Evolutionary conservation across 352 stramenopile genomes (phyloP), one percentile per base, ranked within the genome.

Genomic region (Pythium rishiriense): DNA sequence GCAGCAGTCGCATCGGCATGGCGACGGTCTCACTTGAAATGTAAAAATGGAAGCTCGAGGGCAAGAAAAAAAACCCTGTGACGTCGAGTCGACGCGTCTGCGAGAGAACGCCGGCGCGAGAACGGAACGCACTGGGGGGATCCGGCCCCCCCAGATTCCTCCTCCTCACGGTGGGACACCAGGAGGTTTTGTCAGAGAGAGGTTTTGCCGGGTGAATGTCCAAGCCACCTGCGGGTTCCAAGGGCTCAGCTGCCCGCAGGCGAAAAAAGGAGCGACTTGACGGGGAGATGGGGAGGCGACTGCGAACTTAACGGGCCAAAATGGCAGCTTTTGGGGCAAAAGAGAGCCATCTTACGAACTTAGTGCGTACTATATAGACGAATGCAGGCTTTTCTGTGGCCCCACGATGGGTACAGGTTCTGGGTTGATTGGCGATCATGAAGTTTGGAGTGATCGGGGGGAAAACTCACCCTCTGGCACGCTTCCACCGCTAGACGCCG

Each of bases 1-100:
- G 55, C 28, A 62, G 24, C 12, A 62, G 42, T 17, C 55, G 55
- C 21, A 62, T 26, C 29, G 55, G 55, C 55, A 62, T 62, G 43
- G 17, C n/a, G 9, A 28, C 33, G 35, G 47, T 54, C 47, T 54
- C 47, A 41, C 47, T 39, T 54, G 28, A 22, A 33, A 22, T 33
- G 22, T 51, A 51, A 51, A 51, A 33, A 31, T 51, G 45, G 45
- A 51, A 51, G 42, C n/a, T n/a, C n/a, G n/a, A n/a, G n/a, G n/a
- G n/a, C n/a, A n/a, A n/a, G 35, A 42, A 19, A 15, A 17, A 42
- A 42, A 42, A 42, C 14, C 5, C 35, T 42, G 35, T 42, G 35
- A 42, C 35, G 35, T 17, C 35, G 35, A 42, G 35, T 10, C 35
- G 35, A 42, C 31, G 31, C 35, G 14, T 42, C 3, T 14, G 35